These are phyloP conservation scores for Cicer bijugum DNA, from an alignment of 306 rosid genomes.

Conservation along the genomic window DNA sequence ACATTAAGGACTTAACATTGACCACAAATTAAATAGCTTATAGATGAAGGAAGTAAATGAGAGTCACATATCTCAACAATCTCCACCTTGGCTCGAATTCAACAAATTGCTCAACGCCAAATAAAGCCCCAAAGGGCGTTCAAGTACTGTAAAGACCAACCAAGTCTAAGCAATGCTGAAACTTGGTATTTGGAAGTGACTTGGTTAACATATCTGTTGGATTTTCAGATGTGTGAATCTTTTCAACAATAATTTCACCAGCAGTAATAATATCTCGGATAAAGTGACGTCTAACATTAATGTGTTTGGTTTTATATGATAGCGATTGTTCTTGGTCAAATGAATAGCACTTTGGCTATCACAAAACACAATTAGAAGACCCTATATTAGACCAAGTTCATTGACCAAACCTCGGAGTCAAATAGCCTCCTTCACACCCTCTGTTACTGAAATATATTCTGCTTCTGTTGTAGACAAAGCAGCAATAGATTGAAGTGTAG, in stretches of 20 bases:
- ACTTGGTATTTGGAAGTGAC: background rate
- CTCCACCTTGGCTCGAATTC: no score
- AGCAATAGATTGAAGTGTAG: no score
- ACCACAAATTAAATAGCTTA: no score
- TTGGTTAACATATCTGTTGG: background rate
- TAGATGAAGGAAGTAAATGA: no score
- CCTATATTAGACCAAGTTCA: no score
- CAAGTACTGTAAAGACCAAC: conserved; percentile 5
- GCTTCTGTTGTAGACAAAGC: no score
- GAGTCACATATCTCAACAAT: background rate
- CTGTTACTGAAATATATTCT: no score
- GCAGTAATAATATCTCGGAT: background rate
- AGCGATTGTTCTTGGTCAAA: background rate
- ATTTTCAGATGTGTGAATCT: background rate
- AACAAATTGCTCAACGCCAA: no score
- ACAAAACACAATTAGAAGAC: background rate
- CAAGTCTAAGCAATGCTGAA: background rate
- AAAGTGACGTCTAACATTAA: background rate
- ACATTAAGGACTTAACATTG: no score
- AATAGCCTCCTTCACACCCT: no score
- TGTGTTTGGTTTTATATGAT: background rate
- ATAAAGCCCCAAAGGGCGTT: no score
- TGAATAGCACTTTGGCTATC: background rate
- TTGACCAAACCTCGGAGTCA: no score
- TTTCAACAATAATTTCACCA: background rate